Evolutionary conservation across 495 filamentous ascomycete species (phyloP), one percentile per base, ranked within the genome.

Genomic region (Lepraria neglecta): DNA sequence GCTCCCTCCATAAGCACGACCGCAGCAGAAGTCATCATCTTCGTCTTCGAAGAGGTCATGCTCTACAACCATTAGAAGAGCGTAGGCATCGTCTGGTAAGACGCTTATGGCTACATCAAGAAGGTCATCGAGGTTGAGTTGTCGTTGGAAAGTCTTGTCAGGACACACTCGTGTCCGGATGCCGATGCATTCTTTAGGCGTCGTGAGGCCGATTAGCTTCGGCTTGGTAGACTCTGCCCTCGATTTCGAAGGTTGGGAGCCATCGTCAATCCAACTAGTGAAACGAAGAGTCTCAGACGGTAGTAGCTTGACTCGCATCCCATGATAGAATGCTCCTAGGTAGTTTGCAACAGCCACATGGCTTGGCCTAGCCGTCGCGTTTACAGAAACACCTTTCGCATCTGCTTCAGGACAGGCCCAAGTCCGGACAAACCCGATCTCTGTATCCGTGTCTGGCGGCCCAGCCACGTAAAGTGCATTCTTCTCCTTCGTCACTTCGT

Each of bases 41-140:
- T 85, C 82, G 64, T 82, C 79, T 66, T 88, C 84, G 68, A 82
- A 88, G 44, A 88, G 67, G 66, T 90, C 87, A 21, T 86, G 81
- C 19, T 84, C 66, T 0, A 82, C 70, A 5, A 88, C 64, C 55
- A 89, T 60, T 6, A 84, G 60, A 4, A 87, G 62, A 0, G 83
- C 75, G 59, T 86, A 85, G 4, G 84, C 85, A 71, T 87, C 82
- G 3, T 69, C 59, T 0, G 84, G 84, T 0, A 89, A 66, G 17
- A 80, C 73, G 27, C 70, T 71, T 14, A 84, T 80, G 5, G 78
- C 79, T 0, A 73, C 78, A 63, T 88, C 85, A 0, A 88, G 76
- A 11, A 88, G 71, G 66, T 89, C 84, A 64, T 83, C 72, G 2
- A 89, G 74, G 64, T 86, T 84, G 3, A 89, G 66, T 64, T 89